Base-by-base conservation (phyloP, 257 asterid genomes). In the Linderniella brevidens region DNA sequence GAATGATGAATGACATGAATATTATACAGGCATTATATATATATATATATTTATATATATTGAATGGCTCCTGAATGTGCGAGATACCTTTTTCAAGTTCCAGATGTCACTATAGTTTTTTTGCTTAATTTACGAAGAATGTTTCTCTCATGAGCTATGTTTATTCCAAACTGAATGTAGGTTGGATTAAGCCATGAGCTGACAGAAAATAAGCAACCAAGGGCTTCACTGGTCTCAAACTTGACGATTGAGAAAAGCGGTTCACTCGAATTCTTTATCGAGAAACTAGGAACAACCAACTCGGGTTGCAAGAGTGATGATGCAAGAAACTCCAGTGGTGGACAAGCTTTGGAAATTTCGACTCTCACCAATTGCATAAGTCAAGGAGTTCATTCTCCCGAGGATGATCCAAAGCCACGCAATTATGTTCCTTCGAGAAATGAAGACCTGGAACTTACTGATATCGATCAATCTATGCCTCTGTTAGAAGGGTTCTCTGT, bases 401-500 rank as follows among this genome's bases (percentile, higher is more conserved):
- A 50, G 48, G 69, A 57, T 46, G 59, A 54, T 25, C 37, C 20
- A 40, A 69, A 47, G 48, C 13, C 69, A 17, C 52, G 44, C 49
- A 45, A 55, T 60, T 55, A 68, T 11, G 15, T 39, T 13, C 64
- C 73, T 65, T 64, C 72, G 35, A 52, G 62, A 50, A 62, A 52
- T 47, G 63, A 56, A 45, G 67, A 60, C 58, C 56, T 65, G 63
- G 65, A 69, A 15, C 50, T 49, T 48, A 49, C 49, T 48, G 66
- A 53, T 44, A 64, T 61, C 25, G 78, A 75, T 63, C 74, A 75
- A 60, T 66, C 75, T 42, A 50, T 59, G 70, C 90, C 92, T 35
- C 74, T 59, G 62, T 62, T 76, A 48, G 95, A 80, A 69, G 72
- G 88, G 53, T 88, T 84, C 68, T 29, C 47, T 59, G 60, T 80